These are phyloP conservation scores for Bassia scoparia DNA, from an alignment of 148 eudicot genomes.

Conservation along the genomic window DNA sequence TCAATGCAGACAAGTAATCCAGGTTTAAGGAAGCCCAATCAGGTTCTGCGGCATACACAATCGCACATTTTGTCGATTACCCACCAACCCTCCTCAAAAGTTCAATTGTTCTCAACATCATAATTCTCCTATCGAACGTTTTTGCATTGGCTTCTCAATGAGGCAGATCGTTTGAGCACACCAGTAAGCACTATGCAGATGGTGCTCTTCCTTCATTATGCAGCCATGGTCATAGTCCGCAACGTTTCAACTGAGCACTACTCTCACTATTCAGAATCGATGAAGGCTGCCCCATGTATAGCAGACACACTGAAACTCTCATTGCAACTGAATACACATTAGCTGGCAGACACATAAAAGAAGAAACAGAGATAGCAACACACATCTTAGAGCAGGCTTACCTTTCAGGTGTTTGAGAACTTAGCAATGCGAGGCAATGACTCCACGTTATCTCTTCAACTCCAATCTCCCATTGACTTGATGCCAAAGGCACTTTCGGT, in stretches of 20 bases:
- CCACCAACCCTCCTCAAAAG: constrained; percentile 75
- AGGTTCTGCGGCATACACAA: constrained; percentile 95
- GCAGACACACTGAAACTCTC: constrained; percentile 61
- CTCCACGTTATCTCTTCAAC: constrained; percentile 98
- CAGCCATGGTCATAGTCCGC: constrained; percentile 77
- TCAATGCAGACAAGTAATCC: constrained; percentile 95
- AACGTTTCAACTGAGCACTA: constrained; percentile 92
- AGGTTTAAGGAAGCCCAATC: constrained; percentile 99
- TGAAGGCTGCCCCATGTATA: constrained; percentile 85
- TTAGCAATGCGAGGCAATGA: constrained; percentile 89
- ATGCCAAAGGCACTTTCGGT: constrained; percentile 95
- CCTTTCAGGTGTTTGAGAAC: constrained; percentile 98
- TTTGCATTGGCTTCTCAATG: constrained; percentile 59
- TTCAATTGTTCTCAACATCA: constrained; percentile 79
- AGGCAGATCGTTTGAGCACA: constrained; percentile 57
- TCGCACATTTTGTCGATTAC: constrained; percentile 95
- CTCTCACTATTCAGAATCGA: constrained; percentile 94
- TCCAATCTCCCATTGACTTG: constrained; percentile 99
- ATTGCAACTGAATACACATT: constrained; percentile 18
- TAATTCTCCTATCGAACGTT: constrained; percentile 46
- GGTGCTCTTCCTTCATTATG: constrained; percentile 65
- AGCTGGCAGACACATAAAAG: constrained; percentile 15
- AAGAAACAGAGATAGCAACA: constrained; percentile 12
- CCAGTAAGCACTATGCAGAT: constrained; percentile 58
- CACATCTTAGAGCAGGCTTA: constrained; percentile 30